Evolutionary conservation across 1,284 basidiomycete species (phyloP), one percentile per base, ranked within the genome.

Genomic region (Sphagnurus paluster): DNA sequence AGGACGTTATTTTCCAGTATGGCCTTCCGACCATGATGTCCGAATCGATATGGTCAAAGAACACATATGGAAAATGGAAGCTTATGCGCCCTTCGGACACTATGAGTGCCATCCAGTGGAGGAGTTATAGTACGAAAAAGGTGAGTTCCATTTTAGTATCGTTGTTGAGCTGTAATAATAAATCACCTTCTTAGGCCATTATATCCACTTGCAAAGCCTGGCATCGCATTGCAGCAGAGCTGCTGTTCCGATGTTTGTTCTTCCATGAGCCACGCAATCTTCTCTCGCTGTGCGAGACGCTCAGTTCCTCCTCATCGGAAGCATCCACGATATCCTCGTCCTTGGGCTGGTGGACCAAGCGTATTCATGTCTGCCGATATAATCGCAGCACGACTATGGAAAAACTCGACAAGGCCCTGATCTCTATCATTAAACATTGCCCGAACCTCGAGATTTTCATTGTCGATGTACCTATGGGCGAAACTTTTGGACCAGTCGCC

Each of bases 371-470:
- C 23, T 71, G 75, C 2, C 75, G 77, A 7, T 79, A 75, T 13
- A 58, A 63, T 26, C 60, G 58, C 39, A 68, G 56, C 33, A 63
- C 60, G 8, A 68, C 72, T 19, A 60, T 72, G 42, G 59, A 68
- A 7, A 67, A 73, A 17, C 60, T 77, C n/a, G 72, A 79, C 53
- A 63, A 68, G 36, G 63, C 75, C 28, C 66, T 80, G 30, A 61
- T 74, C 4, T 69, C 75, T 13, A 70, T 86, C 45, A 75, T 87
- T 29, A 65, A 66, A 8, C 80, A 76, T 48, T 84, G 82, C 53
- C 81, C 81, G 4, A 86, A 87, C 51, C 75, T 88, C 38, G 76
- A 86, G 51, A 78, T 83, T 7, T 85, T 88, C 61, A 68, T 84
- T 25, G 67, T 84, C 39, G 82, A 84, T 47, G 79, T 75, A 67